These are phyloP conservation scores for Aureobasidium sp. DNA, from an alignment of 2,329 filamentous ascomycete species.

Conservation along the genomic window DNA sequence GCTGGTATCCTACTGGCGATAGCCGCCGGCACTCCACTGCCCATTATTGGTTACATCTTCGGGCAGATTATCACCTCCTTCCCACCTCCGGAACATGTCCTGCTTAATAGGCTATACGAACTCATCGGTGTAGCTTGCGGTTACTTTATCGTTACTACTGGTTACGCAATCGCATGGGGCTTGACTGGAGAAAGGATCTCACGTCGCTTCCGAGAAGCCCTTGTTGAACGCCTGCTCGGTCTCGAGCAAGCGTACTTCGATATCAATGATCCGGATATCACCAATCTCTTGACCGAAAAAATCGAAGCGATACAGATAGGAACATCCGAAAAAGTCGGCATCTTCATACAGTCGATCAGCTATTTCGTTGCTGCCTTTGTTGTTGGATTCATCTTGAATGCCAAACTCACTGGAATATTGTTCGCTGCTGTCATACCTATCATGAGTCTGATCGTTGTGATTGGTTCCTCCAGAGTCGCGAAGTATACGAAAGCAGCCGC, in stretches of 20 bases:
- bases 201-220: slow-evolving; percentile 36
- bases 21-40: slow-evolving; percentile 33
- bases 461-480: slow-evolving; percentile 34
- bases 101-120: slow-evolving; percentile 32
- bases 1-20: slow-evolving; percentile 28
- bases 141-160: slow-evolving; percentile 43
- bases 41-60: slow-evolving; percentile 37
- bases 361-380: slow-evolving; percentile 38
- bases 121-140: slow-evolving; percentile 38
- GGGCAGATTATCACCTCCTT: slow-evolving; percentile 43
- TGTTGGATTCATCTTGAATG: slow-evolving; percentile 37
- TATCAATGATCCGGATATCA: slow-evolving; percentile 41
- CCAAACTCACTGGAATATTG: slow-evolving; percentile 34
- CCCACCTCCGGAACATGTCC: slow-evolving; percentile 37
- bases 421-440: slow-evolving; percentile 41
- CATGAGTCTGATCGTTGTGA: slow-evolving; percentile 35
- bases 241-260: slow-evolving; percentile 47
- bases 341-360: slow-evolving; percentile 38
- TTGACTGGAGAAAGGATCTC: slow-evolving; percentile 43
- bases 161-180: slow-evolving; percentile 42
- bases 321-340: slow-evolving; percentile 39
- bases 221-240: slow-evolving; percentile 40
- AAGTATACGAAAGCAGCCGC: slow-evolving; percentile 31
- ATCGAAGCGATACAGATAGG: slow-evolving; percentile 39
- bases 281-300: slow-evolving; percentile 36